Conservation (phyloP, 2,329 filamentous ascomycete species). For the Ophiostoma sp. region DNA sequence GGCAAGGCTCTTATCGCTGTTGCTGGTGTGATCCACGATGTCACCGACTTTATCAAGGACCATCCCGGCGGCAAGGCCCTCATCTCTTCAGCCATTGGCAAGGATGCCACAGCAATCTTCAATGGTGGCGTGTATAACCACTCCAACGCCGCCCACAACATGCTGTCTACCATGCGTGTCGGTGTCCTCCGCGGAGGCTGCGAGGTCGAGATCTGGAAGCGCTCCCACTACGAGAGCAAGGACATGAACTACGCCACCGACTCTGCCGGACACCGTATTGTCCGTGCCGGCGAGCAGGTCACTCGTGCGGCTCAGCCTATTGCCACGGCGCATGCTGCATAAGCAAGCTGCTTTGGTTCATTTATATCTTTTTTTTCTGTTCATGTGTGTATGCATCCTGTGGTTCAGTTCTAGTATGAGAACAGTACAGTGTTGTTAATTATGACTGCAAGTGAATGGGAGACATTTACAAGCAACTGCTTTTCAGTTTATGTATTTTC, state of each 20-base stretch:
- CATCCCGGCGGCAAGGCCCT: conserved; percentile 88
- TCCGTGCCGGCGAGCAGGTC: conserved; percentile 78
- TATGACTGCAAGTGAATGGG: conserved; percentile 1
- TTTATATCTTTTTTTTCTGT: neutral
- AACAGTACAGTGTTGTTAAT: conserved; percentile 1
- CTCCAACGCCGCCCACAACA: conserved; percentile 84
- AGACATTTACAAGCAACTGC: conserved; percentile 9
- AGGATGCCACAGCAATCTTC: conserved; percentile 86
- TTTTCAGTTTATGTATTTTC: conserved; percentile 18
- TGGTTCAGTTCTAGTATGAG: neutral
- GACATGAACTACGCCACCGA: conserved; percentile 76
- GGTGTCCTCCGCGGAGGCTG: conserved; percentile 81
- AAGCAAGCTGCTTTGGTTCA: conserved; percentile 26
- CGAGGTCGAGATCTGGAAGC: conserved; percentile 92
- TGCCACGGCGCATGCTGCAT: conserved; percentile 79
- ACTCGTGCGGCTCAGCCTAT: conserved; percentile 78
- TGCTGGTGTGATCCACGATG: conserved; percentile 81
- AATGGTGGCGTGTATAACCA: conserved; percentile 88
- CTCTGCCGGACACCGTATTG: conserved; percentile 71
- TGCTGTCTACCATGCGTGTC: conserved; percentile 81
- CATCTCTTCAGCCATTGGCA: conserved; percentile 75
- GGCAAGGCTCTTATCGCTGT: conserved; percentile 72
- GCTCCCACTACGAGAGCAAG: conserved; percentile 77
- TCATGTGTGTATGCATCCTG: neutral
- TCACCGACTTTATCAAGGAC: conserved; percentile 77